Evolutionary conservation across 2,329 filamentous ascomycete species (phyloP).

Genomic region (Trichophyton rubrum): DNA sequence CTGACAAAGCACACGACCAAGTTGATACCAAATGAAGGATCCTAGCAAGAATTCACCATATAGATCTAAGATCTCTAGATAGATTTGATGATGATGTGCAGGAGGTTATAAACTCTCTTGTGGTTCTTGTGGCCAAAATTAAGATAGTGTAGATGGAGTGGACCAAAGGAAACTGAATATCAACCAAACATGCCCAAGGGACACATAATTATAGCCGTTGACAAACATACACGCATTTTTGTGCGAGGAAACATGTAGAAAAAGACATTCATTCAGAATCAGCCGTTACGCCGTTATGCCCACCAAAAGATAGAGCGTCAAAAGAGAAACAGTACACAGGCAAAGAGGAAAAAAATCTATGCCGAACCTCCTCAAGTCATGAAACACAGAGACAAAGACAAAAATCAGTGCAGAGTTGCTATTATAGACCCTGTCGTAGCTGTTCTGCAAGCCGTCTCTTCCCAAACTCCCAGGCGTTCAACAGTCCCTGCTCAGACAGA

Average conservation of each 20-base stretch:
- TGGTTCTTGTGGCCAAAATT: background rate
- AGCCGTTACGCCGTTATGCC: constrained; percentile 4
- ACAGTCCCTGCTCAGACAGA: constrained; percentile 85
- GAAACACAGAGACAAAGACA: background rate
- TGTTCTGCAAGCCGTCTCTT: constrained; percentile 84
- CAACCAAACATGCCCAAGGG: background rate
- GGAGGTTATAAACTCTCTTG: background rate
- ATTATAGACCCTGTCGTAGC: constrained; percentile 68
- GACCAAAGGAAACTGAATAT: background rate
- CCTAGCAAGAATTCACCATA: background rate
- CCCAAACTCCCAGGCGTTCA: constrained; percentile 87
- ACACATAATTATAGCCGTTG: background rate
- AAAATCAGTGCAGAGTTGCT: constrained; percentile 12
- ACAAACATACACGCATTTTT: background rate
- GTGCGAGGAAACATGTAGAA: background rate
- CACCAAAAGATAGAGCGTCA: background rate
- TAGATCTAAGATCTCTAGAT: background rate
- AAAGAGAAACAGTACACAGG: background rate
- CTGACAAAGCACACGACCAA: background rate
- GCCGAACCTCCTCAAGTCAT: background rate
- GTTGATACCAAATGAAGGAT: background rate
- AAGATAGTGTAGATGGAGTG: too few species aligned
- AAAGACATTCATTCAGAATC: background rate
- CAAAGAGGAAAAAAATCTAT: constrained; percentile 3
- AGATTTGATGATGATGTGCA: background rate